A percentile compares a stretch with the other conserved stretches of the same genome.
phyloP scores from a whole-genome alignment of 352 stramenopile species.

The Globisporangium radiosum region DNA sequence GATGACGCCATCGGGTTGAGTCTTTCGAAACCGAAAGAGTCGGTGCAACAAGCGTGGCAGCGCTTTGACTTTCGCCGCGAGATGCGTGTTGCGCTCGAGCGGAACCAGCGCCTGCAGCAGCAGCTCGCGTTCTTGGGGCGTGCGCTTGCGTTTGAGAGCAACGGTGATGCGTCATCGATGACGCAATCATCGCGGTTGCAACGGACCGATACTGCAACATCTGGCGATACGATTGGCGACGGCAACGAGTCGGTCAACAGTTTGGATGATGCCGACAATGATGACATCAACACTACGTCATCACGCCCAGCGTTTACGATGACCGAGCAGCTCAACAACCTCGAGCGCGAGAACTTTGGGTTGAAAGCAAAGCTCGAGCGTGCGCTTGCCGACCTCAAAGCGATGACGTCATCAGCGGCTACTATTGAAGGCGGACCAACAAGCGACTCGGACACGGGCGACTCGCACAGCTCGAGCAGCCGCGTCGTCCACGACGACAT shows the following conservation, averaged over 20 bases:
- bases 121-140: conserved; percentile 57
- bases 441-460: conserved; percentile 24
- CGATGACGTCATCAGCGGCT: conserved; percentile 8
- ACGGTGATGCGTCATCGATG: not conserved
- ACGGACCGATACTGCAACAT: conserved; percentile 41
- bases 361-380: conserved; percentile 52
- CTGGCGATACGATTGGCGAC: conserved; percentile 27
- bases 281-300: conserved; percentile 8
- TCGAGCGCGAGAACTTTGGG: conserved; percentile 71
- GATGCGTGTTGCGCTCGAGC: conserved; percentile 46
- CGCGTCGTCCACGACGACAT: not conserved
- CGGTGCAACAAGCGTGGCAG: conserved; percentile 12
- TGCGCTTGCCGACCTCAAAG: conserved; percentile 30
- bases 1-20: conserved; percentile 2
- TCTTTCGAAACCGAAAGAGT: no score
- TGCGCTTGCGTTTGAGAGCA: conserved; percentile 40
- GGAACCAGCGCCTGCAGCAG: conserved; percentile 55
- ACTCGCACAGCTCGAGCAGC: conserved; percentile 45
- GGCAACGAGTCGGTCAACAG: conserved; percentile 11
- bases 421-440: not conserved
- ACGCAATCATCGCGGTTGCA: conserved; percentile 4
- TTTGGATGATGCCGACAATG: conserved; percentile 4
- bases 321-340: conserved; percentile 64
- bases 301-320: conserved; percentile 42
- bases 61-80: conserved; percentile 50